A percentile compares a stretch with the other conserved stretches of the same genome.
These are phyloP conservation scores for Chlamydomonas incerta DNA, from an alignment of 139 green algal species.

Conservation along the genomic window DNA sequence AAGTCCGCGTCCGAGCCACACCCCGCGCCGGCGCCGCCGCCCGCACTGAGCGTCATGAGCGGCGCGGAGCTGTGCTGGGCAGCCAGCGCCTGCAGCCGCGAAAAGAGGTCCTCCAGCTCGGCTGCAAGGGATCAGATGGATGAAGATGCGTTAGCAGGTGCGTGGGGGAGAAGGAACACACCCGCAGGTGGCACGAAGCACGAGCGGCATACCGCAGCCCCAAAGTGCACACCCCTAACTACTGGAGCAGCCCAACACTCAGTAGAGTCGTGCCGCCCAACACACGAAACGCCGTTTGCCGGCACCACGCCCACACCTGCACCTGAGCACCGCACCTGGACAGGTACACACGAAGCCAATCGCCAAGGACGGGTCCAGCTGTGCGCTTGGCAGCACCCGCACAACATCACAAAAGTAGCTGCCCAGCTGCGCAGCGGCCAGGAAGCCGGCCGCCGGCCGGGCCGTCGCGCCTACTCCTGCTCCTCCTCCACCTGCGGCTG, in stretches of 20 bases:
- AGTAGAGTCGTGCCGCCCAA: background rate
- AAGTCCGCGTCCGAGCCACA: background rate
- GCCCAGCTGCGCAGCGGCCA: background rate
- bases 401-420: conserved; percentile 58
- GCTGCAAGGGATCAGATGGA: conserved; percentile 33
- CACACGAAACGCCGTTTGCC: background rate
- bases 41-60: conserved; percentile 59
- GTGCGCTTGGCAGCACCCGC: conserved; percentile 70
- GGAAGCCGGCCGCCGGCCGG: background rate
- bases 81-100: conserved; percentile 60
- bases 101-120: conserved; percentile 67
- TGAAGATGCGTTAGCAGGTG: background rate
- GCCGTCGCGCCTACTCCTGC: too few relatives aligned
- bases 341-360: conserved; percentile 86
- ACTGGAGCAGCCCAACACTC: too few relatives aligned
- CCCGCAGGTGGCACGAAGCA: background rate
- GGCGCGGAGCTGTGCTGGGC: conserved; percentile 55
- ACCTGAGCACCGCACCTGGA: conserved; percentile 32
- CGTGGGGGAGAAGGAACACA: background rate
- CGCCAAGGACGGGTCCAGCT: conserved; percentile 88
- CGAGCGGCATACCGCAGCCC: background rate
- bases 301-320: too few relatives aligned
- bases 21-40: background rate
- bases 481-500: background rate
- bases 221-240: background rate